Percentiles rank a stretch among this genome's conserved stretches.
Conservation (phyloP, 495 filamentous ascomycete genomes). For the Sporormia fimetaria region DNA sequence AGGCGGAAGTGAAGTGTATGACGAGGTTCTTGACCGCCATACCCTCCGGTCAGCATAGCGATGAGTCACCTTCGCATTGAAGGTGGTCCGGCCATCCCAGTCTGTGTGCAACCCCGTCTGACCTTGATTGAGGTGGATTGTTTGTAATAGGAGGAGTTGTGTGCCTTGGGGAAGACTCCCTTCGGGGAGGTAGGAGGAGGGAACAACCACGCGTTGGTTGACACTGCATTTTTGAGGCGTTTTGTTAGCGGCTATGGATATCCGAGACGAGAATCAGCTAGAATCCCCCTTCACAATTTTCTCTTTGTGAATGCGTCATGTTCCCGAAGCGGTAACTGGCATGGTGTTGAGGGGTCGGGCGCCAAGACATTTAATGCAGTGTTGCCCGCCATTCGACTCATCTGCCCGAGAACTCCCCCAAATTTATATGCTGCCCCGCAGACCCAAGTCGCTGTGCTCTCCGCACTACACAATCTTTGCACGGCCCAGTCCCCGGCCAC, state of each 20-base stretch:
- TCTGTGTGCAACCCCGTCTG: too few species aligned
- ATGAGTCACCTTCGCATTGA: too few species aligned
- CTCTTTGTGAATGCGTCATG: background rate
- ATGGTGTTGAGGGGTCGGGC: constrained; percentile 12
- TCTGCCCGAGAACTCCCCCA: too few species aligned
- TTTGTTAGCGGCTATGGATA: constrained; percentile 3
- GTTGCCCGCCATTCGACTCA: constrained; percentile 1
- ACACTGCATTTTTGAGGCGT: constrained; percentile 13
- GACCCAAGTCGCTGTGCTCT: constrained; percentile 17
- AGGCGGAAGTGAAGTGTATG: too few species aligned
- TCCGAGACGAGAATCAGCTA: background rate
- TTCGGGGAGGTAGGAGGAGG: too few species aligned
- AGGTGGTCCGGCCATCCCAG: too few species aligned
- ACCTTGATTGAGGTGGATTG: too few species aligned
- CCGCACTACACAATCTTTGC: background rate
- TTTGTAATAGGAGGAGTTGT: too few species aligned
- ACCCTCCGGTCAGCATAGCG: too few species aligned
- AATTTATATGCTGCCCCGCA: constrained; percentile 22
- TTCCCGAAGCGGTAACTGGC: background rate
- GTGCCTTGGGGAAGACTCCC: too few species aligned
- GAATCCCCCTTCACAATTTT: background rate
- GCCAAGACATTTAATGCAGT: constrained; percentile 7
- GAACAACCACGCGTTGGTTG: background rate
- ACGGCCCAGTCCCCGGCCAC: background rate
- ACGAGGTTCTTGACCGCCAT: too few species aligned